These are phyloP conservation scores for Bipolaris bicolor DNA, from an alignment of 2,329 filamentous ascomycete species.

Conservation along the genomic window DNA sequence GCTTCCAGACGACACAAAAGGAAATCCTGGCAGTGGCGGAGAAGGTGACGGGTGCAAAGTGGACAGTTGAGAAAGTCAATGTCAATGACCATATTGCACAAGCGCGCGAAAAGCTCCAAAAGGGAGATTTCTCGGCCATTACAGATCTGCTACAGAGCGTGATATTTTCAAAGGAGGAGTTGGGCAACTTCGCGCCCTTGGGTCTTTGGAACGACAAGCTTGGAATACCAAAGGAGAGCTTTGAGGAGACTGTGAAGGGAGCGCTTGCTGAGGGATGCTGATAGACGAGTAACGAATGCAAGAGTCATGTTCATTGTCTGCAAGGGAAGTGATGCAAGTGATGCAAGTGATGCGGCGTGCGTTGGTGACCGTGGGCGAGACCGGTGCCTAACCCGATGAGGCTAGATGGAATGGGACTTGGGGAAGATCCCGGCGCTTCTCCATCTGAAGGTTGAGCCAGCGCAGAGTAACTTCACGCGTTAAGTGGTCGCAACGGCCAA, in stretches of 20 bases:
- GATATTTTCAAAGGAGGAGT: slow-evolving; percentile 23
- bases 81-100: slow-evolving; percentile 38
- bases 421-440: slow-evolving; percentile 19
- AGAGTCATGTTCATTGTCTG: not conserved
- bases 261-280: not conserved
- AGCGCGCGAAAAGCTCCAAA: slow-evolving; percentile 46
- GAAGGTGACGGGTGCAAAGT: slow-evolving; percentile 59
- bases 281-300: not conserved
- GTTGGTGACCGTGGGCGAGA: not conserved
- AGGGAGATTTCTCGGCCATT: slow-evolving; percentile 43
- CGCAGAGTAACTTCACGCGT: slow-evolving; percentile 9
- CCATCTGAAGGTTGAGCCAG: slow-evolving; percentile 16
- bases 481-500: slow-evolving; percentile 16
- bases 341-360: not conserved
- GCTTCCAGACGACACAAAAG: slow-evolving; percentile 64
- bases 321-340: not conserved
- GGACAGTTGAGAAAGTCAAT: slow-evolving; percentile 53
- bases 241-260: slow-evolving; percentile 44
- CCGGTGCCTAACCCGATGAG: not conserved
- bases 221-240: slow-evolving; percentile 49
- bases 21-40: slow-evolving; percentile 62
- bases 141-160: slow-evolving; percentile 26
- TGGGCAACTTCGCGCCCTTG: slow-evolving; percentile 32
- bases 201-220: slow-evolving; percentile 51
- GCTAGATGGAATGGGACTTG: slow-evolving; percentile 10